phyloP scores from a whole-genome alignment of 2,329 filamentous ascomycete genomes.

The Phialophora expanda region DNA sequence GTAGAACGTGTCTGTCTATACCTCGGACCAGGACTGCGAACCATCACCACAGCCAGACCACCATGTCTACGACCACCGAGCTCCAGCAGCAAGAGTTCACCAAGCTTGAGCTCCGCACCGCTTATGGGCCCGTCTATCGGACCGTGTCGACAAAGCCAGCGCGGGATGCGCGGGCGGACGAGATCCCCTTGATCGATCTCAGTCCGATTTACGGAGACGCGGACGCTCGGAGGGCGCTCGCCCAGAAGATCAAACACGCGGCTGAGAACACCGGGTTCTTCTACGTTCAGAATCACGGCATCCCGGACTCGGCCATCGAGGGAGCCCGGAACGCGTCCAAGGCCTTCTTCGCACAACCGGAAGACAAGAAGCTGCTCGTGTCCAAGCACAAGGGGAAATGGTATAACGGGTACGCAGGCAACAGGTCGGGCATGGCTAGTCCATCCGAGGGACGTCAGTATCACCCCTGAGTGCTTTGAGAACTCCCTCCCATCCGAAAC shows the following conservation, averaged over 20 bases:
- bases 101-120: slow-evolving; percentile 53
- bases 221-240: slow-evolving; percentile 49
- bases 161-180: slow-evolving; percentile 48
- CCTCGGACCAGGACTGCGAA: no score
- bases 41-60: no score
- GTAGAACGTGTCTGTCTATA: background rate
- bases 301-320: slow-evolving; percentile 47
- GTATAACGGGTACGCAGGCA: slow-evolving; percentile 33
- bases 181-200: slow-evolving; percentile 63
- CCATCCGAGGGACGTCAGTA: slow-evolving; percentile 32
- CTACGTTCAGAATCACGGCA: slow-evolving; percentile 56
- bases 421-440: slow-evolving; percentile 21
- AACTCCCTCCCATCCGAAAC: background rate
- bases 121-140: slow-evolving; percentile 53
- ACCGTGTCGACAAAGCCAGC: slow-evolving; percentile 51
- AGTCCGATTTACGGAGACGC: slow-evolving; percentile 47
- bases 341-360: slow-evolving; percentile 52
- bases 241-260: slow-evolving; percentile 52
- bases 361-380: slow-evolving; percentile 55
- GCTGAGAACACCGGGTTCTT: slow-evolving; percentile 58
- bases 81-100: slow-evolving; percentile 15
- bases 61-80: slow-evolving; percentile 27
- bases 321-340: slow-evolving; percentile 53
- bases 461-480: background rate
- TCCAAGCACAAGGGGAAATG: slow-evolving; percentile 54